These are phyloP conservation scores for Penicillium sp. DNA, from an alignment of 2,329 filamentous ascomycete genomes.

Conservation along the genomic window DNA sequence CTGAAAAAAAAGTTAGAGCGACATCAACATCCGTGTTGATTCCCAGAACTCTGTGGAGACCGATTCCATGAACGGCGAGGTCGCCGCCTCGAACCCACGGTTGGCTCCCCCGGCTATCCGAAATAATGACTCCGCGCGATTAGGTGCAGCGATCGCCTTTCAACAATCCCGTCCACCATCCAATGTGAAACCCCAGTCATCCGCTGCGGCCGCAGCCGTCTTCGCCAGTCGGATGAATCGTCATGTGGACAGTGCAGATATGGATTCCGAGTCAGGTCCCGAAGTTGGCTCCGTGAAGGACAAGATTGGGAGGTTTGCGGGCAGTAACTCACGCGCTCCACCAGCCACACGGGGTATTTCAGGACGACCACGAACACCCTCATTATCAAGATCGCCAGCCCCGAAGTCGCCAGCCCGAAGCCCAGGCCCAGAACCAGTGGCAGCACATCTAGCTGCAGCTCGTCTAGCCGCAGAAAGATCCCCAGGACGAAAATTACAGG, in stretches of 20 bases:
- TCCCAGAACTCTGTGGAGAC: slow-evolving; percentile 4
- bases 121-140: slow-evolving; percentile 31
- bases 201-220: slow-evolving; percentile 17
- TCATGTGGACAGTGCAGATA: slow-evolving; percentile 16
- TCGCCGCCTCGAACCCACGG: slow-evolving; percentile 31
- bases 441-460: slow-evolving; percentile 37
- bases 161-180: slow-evolving; percentile 22
- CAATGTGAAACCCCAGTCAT: slow-evolving; percentile 17
- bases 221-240: slow-evolving; percentile 21
- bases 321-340: slow-evolving; percentile 17
- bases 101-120: slow-evolving; percentile 23
- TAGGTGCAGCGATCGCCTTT: slow-evolving; percentile 41
- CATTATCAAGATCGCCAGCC: slow-evolving; percentile 9
- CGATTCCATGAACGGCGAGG: slow-evolving; percentile 34
- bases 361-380: slow-evolving; percentile 11
- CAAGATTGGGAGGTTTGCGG: slow-evolving; percentile 37
- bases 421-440: slow-evolving; percentile 33
- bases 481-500: slow-evolving; percentile 16
- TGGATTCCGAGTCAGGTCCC: slow-evolving; percentile 27
- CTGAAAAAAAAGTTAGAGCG: not conserved
- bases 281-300: slow-evolving; percentile 39
- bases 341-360: slow-evolving; percentile 10
- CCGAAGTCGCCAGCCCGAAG: not conserved
- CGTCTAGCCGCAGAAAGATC: slow-evolving; percentile 35
- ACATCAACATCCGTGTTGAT: not conserved